Conservation (phyloP, 2,329 filamentous ascomycete species). For the Pseudogymnoascus sp. region DNA sequence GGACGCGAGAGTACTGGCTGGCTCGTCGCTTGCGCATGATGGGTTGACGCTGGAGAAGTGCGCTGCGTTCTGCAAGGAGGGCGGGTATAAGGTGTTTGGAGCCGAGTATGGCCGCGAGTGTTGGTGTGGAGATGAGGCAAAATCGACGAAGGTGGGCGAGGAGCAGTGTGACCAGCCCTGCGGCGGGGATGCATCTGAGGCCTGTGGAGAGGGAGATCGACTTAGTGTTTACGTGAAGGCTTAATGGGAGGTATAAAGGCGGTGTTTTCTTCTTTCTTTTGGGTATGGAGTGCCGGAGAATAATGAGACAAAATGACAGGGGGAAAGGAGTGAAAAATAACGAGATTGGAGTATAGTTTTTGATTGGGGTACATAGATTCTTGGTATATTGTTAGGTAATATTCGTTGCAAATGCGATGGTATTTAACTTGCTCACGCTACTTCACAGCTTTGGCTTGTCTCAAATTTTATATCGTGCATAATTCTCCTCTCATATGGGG, state of each 20-base stretch:
- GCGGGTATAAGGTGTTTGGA: not conserved
- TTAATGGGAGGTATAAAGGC: not conserved
- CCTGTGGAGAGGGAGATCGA: not conserved
- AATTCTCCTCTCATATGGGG: not conserved
- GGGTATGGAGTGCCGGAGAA: not conserved
- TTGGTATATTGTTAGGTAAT: not conserved
- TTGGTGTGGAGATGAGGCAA: not conserved
- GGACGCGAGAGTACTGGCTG: not conserved
- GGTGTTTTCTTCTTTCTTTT: not conserved
- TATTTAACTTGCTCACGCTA: not conserved
- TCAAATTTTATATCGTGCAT: not conserved
- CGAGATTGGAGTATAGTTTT: not conserved
- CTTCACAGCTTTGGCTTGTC: not conserved
- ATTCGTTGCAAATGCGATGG: not conserved
- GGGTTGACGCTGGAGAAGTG: not conserved
- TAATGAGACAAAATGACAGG: not conserved
- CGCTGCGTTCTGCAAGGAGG: not conserved
- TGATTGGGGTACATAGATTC: not conserved
- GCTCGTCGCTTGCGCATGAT: not conserved
- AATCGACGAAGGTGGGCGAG: not conserved
- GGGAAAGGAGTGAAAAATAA: not conserved
- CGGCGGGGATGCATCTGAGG: not conserved
- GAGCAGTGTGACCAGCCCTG: not conserved
- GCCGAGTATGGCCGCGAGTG: not conserved
- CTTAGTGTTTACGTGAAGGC: not conserved